Base-by-base conservation (phyloP, 257 asterid species). In the Solanum pinnatisectum region DNA sequence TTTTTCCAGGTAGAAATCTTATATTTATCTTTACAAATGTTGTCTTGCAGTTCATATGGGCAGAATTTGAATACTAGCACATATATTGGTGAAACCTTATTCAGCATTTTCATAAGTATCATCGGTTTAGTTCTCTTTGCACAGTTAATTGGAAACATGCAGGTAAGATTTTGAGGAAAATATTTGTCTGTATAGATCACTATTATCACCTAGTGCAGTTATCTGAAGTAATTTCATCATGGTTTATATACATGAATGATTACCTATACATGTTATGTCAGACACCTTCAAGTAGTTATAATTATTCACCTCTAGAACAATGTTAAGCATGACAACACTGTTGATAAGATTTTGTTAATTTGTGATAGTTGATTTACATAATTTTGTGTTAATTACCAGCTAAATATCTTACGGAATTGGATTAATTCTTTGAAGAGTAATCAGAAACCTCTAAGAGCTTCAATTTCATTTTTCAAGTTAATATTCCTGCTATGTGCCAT, bases 91-190 rank as follows among this genome's bases (percentile, higher is more conserved):
- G 99, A 97, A 93, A 97, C 98, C 15, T 23, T 83, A 23, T 97
- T 97, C 89, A 95, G 99, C 91, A 90, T 93, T 71, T 87, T 60
- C 60, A 59, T 97, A 90, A 93, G 98, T 87, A 91, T 97, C 85
- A 90, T 91, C n/a, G 99, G 99, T 15, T 92, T 97, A 85, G 87
- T 97, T 89, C 93, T 97, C 12, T 97, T 94, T 68, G 98, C 99
- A 3, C 98, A 93, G 90, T 77, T 97, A 89, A 97, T 97, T 32
- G 99, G 99, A 40, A 94, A 97, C 91, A 95, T 97, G 96, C 99
- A 97, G 98, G 99, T 97, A 89, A 30, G 49, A 65, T 35, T 82
- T 82, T 81, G 85, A 46, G 27, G 68, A 46, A 46, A 30, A 81
- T 30, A 81, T 77, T 77, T 46, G 42, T 46, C 85, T 16, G 42